Base-by-base conservation (phyloP, 345 rosid genomes). In the Diplotaxis tenuifolia region DNA sequence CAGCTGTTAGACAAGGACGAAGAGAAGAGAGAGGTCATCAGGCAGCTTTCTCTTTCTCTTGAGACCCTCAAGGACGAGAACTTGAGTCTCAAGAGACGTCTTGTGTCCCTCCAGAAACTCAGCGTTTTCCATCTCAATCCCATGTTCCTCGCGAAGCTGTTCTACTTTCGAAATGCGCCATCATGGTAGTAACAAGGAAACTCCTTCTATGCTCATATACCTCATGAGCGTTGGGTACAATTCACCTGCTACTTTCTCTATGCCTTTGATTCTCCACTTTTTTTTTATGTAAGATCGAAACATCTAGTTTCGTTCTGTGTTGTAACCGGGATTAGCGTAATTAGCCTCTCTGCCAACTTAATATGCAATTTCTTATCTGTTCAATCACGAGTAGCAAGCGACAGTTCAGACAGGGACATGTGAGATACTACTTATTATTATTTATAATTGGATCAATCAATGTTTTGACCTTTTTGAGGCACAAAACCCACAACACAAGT, bases 361-460 rank as follows among this genome's bases (percentile, higher is more conserved):
- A 11, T 32, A 28, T 14, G 15, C 61, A 20, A 1, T 45, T 28
- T 45, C 57, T 58, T 3, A 67, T 15, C 15, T 57, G 12, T 74
- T 50, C 68, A 36, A 27, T 67, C 67, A 34, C 68, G 10, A 53
- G n/a, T 20, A 18, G 40, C 50, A 20, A 22, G 4, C 47, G 9
- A 1, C 34, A 52, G 32, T 52, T 61, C 18, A 67, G 68, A 68
- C 25, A 60, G 12, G n/a, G 54, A 74, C 68, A 61, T 50, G 65
- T 68, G 67, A 67, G 11, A 4, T 31, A 50, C 18, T 9, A n/a
- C n/a, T n/a, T n/a, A n/a, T n/a, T 20, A 45, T 45, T n/a, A n/a
- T n/a, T 34, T 61, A 62, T 23, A 16, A 50, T 16, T 63, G 32
- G 23, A 61, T 75, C 49, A 19, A 61, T 40, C 65, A 68, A 25